Conservation (phyloP, 73 alveolate species). For the Blepharisma japonicum region DNA sequence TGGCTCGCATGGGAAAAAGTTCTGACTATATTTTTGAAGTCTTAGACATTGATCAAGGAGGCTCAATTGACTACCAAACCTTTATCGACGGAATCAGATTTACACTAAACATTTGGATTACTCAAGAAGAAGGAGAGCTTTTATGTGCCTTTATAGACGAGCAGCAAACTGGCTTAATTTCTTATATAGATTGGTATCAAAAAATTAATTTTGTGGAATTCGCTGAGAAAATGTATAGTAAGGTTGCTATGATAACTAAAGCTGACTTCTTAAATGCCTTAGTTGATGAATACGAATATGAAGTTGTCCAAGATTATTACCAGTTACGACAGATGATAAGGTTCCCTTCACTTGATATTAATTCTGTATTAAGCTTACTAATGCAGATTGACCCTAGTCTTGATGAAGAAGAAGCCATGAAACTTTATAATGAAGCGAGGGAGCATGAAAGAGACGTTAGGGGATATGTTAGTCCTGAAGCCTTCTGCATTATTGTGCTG, state of each 20-base stretch:
- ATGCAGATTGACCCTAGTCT: background rate
- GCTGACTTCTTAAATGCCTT: slow-evolving; percentile 28
- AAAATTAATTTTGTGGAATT: slow-evolving; percentile 26
- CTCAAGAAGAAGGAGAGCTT: slow-evolving; percentile 31
- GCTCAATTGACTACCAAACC: slow-evolving; percentile 3
- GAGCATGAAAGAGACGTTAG: background rate
- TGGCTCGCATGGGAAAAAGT: slow-evolving; percentile 25
- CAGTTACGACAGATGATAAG: background rate
- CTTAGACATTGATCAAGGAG: background rate
- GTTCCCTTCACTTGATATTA: background rate
- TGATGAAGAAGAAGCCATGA: background rate
- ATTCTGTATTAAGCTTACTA: background rate
- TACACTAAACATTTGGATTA: slow-evolving; percentile 19
- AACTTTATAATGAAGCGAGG: slow-evolving; percentile 11
- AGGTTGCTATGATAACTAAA: slow-evolving; percentile 22
- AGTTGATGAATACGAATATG: slow-evolving; percentile 23
- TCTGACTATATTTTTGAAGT: slow-evolving; percentile 14
- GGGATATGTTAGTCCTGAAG: slow-evolving; percentile 5
- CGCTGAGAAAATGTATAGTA: slow-evolving; percentile 29
- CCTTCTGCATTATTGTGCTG: slow-evolving; percentile 13
- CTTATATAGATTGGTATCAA: slow-evolving; percentile 15
- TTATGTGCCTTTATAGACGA: slow-evolving; percentile 14
- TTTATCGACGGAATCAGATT: slow-evolving; percentile 21
- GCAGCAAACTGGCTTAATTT: slow-evolving; percentile 18
- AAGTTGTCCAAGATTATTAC: slow-evolving; percentile 6